These are phyloP conservation scores for Atalantia buxifolia DNA, from an alignment of 345 rosid species.

Conservation along the genomic window DNA sequence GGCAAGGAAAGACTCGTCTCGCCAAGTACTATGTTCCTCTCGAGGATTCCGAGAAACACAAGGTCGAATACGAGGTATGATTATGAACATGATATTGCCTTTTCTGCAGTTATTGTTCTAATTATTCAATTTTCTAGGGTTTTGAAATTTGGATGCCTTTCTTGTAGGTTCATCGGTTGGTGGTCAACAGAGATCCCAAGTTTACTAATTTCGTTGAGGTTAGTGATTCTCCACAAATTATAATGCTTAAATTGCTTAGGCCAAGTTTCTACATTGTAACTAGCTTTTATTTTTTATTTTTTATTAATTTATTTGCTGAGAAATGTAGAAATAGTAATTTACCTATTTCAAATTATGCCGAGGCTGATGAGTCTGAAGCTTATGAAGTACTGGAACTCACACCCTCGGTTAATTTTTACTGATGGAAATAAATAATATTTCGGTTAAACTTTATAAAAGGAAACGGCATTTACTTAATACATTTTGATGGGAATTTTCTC, in stretches of 20 bases:
- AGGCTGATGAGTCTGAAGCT: background rate
- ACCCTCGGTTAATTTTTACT: background rate
- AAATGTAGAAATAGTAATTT: background rate
- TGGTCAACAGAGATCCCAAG: constrained; percentile 91
- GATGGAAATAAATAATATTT: background rate
- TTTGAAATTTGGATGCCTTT: background rate
- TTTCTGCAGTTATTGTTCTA: background rate
- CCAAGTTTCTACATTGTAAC: background rate
- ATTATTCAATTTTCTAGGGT: constrained; percentile 1
- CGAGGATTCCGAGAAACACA: constrained; percentile 98
- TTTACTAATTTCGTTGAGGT: constrained; percentile 98
- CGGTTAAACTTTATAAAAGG: background rate
- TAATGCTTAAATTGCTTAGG: background rate
- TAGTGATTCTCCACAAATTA: constrained; percentile 13
- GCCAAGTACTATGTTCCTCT: constrained; percentile 98
- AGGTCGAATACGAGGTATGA: constrained; percentile 89
- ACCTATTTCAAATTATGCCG: background rate
- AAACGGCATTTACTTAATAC: background rate
- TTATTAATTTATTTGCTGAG: background rate
- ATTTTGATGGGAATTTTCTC: background rate
- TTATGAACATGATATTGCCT: background rate
- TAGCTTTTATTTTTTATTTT: background rate
- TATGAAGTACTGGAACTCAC: background rate
- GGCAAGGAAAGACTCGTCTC: constrained; percentile 99
- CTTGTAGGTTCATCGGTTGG: constrained; percentile 87